These are phyloP conservation scores for Verticillium nubilum DNA, from an alignment of 2,329 filamentous ascomycete species.

Conservation along the genomic window DNA sequence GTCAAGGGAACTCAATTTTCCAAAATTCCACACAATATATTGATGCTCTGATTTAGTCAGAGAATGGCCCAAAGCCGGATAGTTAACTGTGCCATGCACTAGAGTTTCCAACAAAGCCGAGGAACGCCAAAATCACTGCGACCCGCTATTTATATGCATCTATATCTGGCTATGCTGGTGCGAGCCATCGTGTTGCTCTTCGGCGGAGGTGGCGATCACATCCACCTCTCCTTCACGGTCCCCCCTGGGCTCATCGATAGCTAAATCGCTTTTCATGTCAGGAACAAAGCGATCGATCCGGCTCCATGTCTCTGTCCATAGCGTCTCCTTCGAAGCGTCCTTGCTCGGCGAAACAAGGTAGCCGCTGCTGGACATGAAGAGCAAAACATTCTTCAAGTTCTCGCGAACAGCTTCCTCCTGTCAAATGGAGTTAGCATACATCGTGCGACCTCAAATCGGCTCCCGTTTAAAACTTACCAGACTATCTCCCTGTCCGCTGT, in stretches of 20 bases:
- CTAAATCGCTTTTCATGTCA: constrained; percentile 51
- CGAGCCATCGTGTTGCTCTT: background rate
- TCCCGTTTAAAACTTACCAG: constrained; percentile 52
- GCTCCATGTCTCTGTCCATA: constrained; percentile 61
- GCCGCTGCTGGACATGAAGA: constrained; percentile 90
- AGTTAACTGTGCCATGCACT: background rate
- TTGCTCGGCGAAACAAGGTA: constrained; percentile 68
- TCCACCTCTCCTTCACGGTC: background rate
- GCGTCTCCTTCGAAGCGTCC: constrained; percentile 47
- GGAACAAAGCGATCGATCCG: constrained; percentile 61
- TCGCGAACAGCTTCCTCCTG: constrained; percentile 94
- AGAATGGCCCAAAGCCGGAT: background rate
- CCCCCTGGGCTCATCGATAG: constrained; percentile 37
- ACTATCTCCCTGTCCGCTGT: constrained; percentile 86
- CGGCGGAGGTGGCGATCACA: background rate
- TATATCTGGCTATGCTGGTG: background rate
- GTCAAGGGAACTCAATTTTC: no score
- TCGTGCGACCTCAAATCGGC: background rate
- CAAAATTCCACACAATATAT: no score
- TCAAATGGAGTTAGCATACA: background rate
- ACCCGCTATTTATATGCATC: background rate
- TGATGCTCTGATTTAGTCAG: no score
- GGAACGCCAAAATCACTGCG: background rate
- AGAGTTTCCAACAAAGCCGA: background rate
- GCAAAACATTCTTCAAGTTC: constrained; percentile 89